phyloP scores from a whole-genome alignment of 1,139 yeast species.

The Candida dubliniensis region DNA sequence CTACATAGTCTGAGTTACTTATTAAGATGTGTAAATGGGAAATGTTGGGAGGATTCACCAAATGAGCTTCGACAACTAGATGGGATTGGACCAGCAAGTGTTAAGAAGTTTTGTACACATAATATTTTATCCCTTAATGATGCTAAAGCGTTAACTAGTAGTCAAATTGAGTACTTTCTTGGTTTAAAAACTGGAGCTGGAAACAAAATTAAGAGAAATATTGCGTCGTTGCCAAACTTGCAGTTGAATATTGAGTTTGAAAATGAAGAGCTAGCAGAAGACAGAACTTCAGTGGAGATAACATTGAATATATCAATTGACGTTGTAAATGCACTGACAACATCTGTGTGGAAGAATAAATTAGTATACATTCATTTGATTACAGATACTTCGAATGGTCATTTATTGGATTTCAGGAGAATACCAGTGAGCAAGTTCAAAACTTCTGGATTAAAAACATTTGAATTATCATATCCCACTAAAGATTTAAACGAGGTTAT shows the following conservation, averaged over 20 bases:
- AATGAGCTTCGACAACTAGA: slow-evolving; percentile 44
- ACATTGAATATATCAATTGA: slow-evolving; percentile 21
- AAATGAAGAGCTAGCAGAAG: slow-evolving; percentile 7
- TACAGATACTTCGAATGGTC: slow-evolving; percentile 20
- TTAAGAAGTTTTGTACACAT: slow-evolving; percentile 35
- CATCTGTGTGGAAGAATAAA: slow-evolving; percentile 32
- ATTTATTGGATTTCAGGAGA: slow-evolving; percentile 39
- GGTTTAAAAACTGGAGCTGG: slow-evolving; percentile 42
- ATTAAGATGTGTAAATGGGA: slow-evolving; percentile 37
- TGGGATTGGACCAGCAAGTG: slow-evolving; percentile 40
- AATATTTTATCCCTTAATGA: slow-evolving; percentile 30
- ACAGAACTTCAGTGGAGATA: slow-evolving; percentile 12
- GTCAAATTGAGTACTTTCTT: slow-evolving; percentile 37
- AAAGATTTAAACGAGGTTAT: slow-evolving; percentile 18
- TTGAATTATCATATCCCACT: slow-evolving; percentile 21
- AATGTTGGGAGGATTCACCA: slow-evolving; percentile 50
- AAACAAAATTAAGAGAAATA: slow-evolving; percentile 24
- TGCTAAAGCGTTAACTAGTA: slow-evolving; percentile 23
- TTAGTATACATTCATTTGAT: slow-evolving; percentile 12
- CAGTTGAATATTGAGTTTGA: slow-evolving; percentile 8
- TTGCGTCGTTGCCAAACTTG: slow-evolving; percentile 29
- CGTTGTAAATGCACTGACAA: slow-evolving; percentile 16
- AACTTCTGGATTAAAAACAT: slow-evolving; percentile 20
- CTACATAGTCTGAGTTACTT: slow-evolving; percentile 34
- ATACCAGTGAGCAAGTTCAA: slow-evolving; percentile 27